phyloP scores from a whole-genome alignment of 306 rosid species.

The Astragalus membranaceus region DNA sequence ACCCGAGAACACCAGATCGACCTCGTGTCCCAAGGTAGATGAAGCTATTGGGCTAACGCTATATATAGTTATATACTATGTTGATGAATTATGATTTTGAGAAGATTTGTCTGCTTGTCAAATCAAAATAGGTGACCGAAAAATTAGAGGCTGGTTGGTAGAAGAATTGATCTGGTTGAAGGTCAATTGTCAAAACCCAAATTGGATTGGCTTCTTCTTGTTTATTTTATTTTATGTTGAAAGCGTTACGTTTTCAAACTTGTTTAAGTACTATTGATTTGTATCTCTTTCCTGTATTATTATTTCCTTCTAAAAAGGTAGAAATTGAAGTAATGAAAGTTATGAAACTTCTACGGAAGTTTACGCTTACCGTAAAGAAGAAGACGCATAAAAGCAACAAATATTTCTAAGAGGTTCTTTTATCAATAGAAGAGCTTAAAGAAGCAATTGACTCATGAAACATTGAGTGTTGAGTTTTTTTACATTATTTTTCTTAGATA shows the following conservation, averaged over 20 bases:
- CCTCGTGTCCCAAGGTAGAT: no score
- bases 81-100: background rate
- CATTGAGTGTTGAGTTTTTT: background rate
- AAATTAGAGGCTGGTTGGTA: background rate
- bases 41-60: no score
- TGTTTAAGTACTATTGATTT: no score
- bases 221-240: background rate
- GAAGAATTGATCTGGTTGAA: background rate
- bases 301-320: background rate
- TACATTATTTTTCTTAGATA: background rate
- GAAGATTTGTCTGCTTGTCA: background rate
- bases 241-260: slow-evolving; percentile 3
- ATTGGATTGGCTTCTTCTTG: background rate
- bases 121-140: background rate
- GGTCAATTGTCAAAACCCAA: background rate
- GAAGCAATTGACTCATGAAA: background rate
- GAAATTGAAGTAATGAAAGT: no score
- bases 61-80: no score
- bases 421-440: background rate
- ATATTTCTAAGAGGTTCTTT: background rate
- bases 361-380: background rate
- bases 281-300: background rate
- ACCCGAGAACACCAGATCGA: no score
- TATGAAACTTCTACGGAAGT: background rate
- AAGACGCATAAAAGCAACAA: background rate